Base-by-base conservation (phyloP, 768 basidiomycete species). In the Rhodosporidiobolus sp. region DNA sequence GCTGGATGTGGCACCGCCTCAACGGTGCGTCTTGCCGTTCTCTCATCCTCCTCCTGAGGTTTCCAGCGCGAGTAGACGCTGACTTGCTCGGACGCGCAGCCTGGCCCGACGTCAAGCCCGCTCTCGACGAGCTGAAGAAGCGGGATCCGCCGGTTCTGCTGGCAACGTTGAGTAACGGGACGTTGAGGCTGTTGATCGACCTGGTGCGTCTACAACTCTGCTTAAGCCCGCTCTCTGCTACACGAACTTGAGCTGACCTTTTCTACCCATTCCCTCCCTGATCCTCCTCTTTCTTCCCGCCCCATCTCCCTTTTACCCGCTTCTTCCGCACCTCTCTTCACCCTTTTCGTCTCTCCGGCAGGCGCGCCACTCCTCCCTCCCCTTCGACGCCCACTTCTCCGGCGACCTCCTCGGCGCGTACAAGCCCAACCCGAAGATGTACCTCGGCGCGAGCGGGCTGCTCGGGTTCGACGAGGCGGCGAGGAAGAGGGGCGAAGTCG, bases 341-440 rank as follows among this genome's bases (percentile, higher is more conserved):
- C 24, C 30, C 34, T 1, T 0, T 6, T 24, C 35, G 10, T 0
- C 28, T 2, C 8, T 43, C 14, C 38, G 38, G 3, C 56, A 74
- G 73, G 60, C 73, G 34, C 67, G 65, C n/a, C 65, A 65, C 43
- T 63, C 65, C 64, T 46, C 61, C 55, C 61, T 74, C 26, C 46
- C 54, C n/a, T 52, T 69, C 50, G 64, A 69, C 50, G 61, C 65
- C 20, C 65, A 67, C 63, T 74, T 74, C 57, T 74, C 73, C 19
- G 73, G 73, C 61, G 73, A 74, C 62, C 54, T 74, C 43, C 68
- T 74, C 52, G 17, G 26, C 12, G 66, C 73, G 7, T 74, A 74
- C 73, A 74, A 74, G 45, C 73, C 73, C 26, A 69, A 74, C 46
- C 61, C 68, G 14, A 45, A 48, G 24, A 74, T 70, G 68, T 74